Evolutionary conservation across 2,329 filamentous ascomycete genomes (phyloP).

Genomic region (Fusarium denticulatum): DNA sequence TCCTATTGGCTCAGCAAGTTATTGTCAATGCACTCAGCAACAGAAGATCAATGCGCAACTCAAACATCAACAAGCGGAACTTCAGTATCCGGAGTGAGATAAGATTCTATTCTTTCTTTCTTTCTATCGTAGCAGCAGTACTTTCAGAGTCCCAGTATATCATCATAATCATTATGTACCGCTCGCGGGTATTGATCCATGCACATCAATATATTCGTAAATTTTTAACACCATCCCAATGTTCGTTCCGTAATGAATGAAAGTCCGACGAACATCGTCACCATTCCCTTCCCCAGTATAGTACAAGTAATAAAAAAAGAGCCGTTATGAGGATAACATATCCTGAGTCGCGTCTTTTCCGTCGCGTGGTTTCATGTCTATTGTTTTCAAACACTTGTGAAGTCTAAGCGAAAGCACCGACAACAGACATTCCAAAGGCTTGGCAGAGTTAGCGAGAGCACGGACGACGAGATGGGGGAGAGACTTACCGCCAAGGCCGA

Average conservation of each 20-base stretch:
- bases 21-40: background rate
- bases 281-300: background rate
- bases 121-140: background rate
- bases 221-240: background rate
- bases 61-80: background rate
- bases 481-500: slow-evolving; percentile 61
- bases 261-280: background rate
- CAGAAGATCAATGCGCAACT: background rate
- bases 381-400: background rate
- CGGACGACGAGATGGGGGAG: background rate
- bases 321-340: background rate
- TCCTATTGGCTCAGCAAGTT: background rate
- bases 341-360: background rate
- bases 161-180: background rate
- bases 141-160: background rate
- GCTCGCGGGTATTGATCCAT: background rate
- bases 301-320: background rate
- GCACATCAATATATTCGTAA: slow-evolving; percentile 9
- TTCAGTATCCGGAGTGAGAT: background rate
- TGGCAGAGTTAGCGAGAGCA: background rate
- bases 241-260: background rate
- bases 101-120: background rate
- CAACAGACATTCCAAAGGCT: slow-evolving; percentile 34
- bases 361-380: slow-evolving; percentile 4
- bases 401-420: slow-evolving; percentile 29